Evolutionary conservation across 225 moss, liverwort and hornwort species (phyloP).

Genomic region (Marchantia paleacea): DNA sequence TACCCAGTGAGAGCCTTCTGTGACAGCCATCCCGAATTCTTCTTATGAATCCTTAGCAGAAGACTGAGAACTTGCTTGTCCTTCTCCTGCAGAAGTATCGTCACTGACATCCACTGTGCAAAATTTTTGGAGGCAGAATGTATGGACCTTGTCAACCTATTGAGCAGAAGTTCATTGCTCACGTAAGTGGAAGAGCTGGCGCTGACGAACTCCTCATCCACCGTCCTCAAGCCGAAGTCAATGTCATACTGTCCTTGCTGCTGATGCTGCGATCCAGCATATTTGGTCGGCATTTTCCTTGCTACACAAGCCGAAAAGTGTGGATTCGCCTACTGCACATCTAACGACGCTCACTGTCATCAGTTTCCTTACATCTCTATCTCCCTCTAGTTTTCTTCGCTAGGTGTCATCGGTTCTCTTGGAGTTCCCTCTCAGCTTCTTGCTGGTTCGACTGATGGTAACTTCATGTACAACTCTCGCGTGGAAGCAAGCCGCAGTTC

Average conservation of each 20-base stretch:
- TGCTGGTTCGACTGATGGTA: too few relatives aligned
- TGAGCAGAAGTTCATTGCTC: slow-evolving; percentile 27
- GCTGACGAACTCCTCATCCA: slow-evolving; percentile 22
- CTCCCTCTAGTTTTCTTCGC: background rate
- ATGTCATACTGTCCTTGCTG: slow-evolving; percentile 2
- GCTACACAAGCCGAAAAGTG: background rate
- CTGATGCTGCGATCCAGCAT: background rate
- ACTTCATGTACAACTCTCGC: too few relatives aligned
- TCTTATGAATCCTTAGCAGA: slow-evolving; percentile 29
- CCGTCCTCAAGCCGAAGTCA: slow-evolving; percentile 23
- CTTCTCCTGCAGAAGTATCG: slow-evolving; percentile 35
- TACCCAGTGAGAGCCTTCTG: slow-evolving; percentile 31
- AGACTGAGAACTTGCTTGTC: slow-evolving; percentile 34
- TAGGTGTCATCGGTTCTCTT: too few relatives aligned
- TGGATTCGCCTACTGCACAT: background rate
- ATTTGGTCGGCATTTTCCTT: slow-evolving; percentile 26
- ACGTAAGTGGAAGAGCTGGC: slow-evolving; percentile 16
- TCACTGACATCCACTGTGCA: slow-evolving; percentile 39
- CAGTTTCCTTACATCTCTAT: background rate
- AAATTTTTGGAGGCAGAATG: slow-evolving; percentile 33
- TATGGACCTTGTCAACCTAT: slow-evolving; percentile 28
- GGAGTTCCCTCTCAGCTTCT: too few relatives aligned
- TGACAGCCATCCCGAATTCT: slow-evolving; percentile 27
- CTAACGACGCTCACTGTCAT: slow-evolving; percentile 9
- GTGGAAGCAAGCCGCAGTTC: too few relatives aligned